Conservation (phyloP, 352 stramenopile species). For the Globisporangium iwayamae region DNA sequence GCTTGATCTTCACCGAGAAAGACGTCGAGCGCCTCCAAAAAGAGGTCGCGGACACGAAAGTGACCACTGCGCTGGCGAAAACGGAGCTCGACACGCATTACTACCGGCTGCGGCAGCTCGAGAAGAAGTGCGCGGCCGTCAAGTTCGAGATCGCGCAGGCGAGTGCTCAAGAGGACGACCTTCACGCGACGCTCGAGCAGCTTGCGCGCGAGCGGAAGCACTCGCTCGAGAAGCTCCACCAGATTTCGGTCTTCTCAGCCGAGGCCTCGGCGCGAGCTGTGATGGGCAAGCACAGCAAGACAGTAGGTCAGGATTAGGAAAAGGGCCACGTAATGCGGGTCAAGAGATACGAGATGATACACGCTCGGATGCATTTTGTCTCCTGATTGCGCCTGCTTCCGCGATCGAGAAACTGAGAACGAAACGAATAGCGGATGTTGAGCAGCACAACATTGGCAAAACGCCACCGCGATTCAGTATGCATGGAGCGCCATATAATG, state of each 20-base stretch:
- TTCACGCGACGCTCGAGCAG: constrained; percentile 53
- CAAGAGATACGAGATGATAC: background rate
- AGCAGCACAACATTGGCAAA: no score
- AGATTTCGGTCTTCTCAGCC: constrained; percentile 54
- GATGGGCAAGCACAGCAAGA: background rate
- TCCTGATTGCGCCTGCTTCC: background rate
- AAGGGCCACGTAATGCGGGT: background rate
- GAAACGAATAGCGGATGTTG: no score
- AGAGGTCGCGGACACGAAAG: constrained; percentile 64
- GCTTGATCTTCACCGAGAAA: constrained; percentile 32
- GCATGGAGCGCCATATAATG: no score
- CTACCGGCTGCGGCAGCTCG: constrained; percentile 50
- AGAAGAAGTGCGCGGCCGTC: constrained; percentile 52
- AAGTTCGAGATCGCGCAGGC: constrained; percentile 68
- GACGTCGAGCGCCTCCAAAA: constrained; percentile 61
- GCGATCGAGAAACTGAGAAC: no score
- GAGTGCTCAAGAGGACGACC: constrained; percentile 58
- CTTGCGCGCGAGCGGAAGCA: constrained; percentile 36
- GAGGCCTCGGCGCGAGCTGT: constrained; percentile 11
- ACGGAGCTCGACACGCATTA: constrained; percentile 58
- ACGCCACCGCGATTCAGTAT: no score
- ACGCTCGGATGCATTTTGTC: background rate
- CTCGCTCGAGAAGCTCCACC: constrained; percentile 51
- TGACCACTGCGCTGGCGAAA: constrained; percentile 51
- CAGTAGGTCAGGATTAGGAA: background rate